Percentiles rank a stretch among this genome's conserved stretches.
Evolutionary conservation across 441 rosid genomes (phyloP).

Genomic region (Geranium incanum): DNA sequence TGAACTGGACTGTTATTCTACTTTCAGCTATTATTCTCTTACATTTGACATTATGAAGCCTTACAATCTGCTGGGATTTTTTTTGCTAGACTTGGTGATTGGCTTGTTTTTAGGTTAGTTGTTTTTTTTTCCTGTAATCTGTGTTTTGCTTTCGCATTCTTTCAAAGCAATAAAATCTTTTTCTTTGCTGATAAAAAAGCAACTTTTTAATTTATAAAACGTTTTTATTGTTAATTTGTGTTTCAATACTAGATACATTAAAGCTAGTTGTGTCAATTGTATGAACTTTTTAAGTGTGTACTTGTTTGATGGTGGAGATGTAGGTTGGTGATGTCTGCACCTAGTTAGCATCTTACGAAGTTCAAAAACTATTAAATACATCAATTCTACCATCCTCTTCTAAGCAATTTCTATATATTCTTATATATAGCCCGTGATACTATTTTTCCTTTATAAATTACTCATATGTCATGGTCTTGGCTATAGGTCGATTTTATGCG

Average conservation of each 20-base stretch:
- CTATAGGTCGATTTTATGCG: conserved; percentile 89
- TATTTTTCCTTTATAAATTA: not conserved
- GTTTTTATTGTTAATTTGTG: not conserved
- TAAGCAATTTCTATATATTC: too few relatives aligned
- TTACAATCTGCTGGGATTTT: not conserved
- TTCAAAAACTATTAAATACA: too few relatives aligned
- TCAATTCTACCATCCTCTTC: too few relatives aligned
- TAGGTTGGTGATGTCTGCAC: conserved; percentile 8
- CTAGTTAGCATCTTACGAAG: not conserved
- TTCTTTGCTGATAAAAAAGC: not conserved
- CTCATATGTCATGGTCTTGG: not conserved
- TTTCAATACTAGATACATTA: not conserved
- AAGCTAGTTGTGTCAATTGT: not conserved
- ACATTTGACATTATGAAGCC: not conserved
- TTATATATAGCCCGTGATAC: too few relatives aligned
- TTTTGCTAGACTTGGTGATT: too few relatives aligned
- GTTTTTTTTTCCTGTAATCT: too few relatives aligned
- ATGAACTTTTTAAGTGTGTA: not conserved
- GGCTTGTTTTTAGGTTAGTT: too few relatives aligned
- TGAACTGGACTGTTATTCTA: not conserved
- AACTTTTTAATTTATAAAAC: not conserved
- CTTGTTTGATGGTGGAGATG: not conserved
- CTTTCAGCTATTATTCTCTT: not conserved
- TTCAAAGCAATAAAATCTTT: too few relatives aligned
- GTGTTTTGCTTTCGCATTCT: too few relatives aligned